These are phyloP conservation scores for Alternaria ethzedia DNA, from an alignment of 2,329 filamentous ascomycete genomes.

Conservation along the genomic window DNA sequence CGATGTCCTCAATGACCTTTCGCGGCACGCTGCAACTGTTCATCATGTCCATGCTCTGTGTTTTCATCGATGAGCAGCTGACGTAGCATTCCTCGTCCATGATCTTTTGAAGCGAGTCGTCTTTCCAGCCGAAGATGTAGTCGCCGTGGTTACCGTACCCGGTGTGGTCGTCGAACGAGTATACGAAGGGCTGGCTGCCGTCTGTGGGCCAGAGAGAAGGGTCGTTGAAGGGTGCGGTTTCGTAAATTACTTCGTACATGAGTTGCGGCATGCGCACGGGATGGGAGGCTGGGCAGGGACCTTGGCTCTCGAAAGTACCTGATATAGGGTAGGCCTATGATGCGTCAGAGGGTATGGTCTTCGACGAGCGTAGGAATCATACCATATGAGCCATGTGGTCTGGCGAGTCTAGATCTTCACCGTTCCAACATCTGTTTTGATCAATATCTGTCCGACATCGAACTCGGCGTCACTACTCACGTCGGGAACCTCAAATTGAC, in stretches of 20 bases:
- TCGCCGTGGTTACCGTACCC: slow-evolving; percentile 60
- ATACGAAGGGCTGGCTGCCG: slow-evolving; percentile 42
- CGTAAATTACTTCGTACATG: slow-evolving; percentile 38
- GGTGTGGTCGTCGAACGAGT: slow-evolving; percentile 47
- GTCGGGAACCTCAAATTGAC: slow-evolving; percentile 51
- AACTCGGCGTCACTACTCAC: slow-evolving; percentile 7
- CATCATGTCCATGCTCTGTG: slow-evolving; percentile 55
- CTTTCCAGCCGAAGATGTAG: slow-evolving; percentile 62
- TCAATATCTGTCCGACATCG: neutral
- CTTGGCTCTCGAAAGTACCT: slow-evolving; percentile 43
- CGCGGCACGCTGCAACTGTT: slow-evolving; percentile 55
- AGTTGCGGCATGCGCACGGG: slow-evolving; percentile 45
- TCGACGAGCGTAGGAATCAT: neutral
- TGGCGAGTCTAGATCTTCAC: slow-evolving; percentile 31
- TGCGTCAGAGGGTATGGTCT: neutral
- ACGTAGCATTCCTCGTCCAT: slow-evolving; percentile 48
- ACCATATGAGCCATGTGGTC: slow-evolving; percentile 34
- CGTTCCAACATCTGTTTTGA: slow-evolving; percentile 53
- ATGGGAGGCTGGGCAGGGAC: slow-evolving; percentile 59
- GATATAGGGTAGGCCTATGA: slow-evolving; percentile 20
- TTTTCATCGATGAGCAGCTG: slow-evolving; percentile 51
- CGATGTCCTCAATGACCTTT: slow-evolving; percentile 57
- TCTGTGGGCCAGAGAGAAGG: slow-evolving; percentile 30
- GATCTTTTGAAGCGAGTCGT: slow-evolving; percentile 54
- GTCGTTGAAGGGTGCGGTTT: slow-evolving; percentile 46